Percentiles rank a stretch among this genome's conserved stretches.
Evolutionary conservation across 352 stramenopile genomes (phyloP).

Genomic region (Globisporangium lucens): DNA sequence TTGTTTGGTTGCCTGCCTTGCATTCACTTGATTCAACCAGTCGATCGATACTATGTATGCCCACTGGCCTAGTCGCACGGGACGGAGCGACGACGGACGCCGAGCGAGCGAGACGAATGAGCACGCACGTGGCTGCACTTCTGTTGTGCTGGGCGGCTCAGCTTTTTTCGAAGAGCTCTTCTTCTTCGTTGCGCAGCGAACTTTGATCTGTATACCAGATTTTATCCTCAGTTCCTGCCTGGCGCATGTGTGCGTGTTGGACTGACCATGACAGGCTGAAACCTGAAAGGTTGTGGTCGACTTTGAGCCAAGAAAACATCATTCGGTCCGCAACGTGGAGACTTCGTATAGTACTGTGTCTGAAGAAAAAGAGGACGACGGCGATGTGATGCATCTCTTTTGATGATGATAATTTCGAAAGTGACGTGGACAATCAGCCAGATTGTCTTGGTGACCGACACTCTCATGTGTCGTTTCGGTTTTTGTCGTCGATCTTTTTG

Average conservation of each 20-base stretch:
- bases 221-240: not conserved
- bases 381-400: not conserved
- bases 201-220: not conserved
- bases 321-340: not conserved
- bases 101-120: not conserved
- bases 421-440: not conserved
- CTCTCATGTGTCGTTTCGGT: not conserved
- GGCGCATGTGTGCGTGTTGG: not conserved
- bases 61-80: too few relatives aligned
- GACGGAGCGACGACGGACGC: not conserved
- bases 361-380: not conserved
- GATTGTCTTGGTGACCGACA: not conserved
- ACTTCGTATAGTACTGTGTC: too few relatives aligned
- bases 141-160: not conserved
- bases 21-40: not conserved
- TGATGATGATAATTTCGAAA: not conserved
- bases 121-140: not conserved
- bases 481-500: not conserved
- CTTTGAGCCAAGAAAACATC: constrained; percentile 1
- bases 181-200: not conserved
- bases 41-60: not conserved
- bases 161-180: constrained; percentile 5
- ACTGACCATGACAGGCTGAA: not conserved
- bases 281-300: too few relatives aligned
- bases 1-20: too few relatives aligned